phyloP scores from a whole-genome alignment of 768 basidiomycete species.

The Dentipellis fragilis region DNA sequence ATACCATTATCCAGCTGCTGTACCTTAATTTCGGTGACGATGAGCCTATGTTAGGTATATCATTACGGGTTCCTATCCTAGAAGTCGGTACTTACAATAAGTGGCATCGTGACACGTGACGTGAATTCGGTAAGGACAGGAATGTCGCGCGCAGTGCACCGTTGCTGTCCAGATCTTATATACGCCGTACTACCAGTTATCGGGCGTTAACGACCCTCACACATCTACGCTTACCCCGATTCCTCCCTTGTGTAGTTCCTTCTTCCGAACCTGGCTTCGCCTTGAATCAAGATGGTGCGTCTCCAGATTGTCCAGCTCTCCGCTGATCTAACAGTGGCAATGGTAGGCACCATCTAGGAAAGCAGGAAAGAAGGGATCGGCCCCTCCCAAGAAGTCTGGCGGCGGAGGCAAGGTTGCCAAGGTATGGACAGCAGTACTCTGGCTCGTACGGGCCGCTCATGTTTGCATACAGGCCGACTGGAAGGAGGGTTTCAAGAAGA shows the following conservation, averaged over 20 bases:
- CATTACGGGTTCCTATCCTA: no score
- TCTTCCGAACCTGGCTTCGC: not conserved
- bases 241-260: not conserved
- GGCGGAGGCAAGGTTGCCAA: constrained; percentile 58
- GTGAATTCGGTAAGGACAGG: not conserved
- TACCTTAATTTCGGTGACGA: not conserved
- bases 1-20: not conserved
- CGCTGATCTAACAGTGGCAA: not conserved
- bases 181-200: not conserved
- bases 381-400: constrained; percentile 51
- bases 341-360: constrained; percentile 1
- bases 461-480: constrained; percentile 72
- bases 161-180: not conserved
- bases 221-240: not conserved
- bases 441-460: not conserved
- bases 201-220: not conserved
- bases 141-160: not conserved
- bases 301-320: not conserved
- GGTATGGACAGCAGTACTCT: constrained; percentile 27
- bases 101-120: not conserved
- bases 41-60: no score
- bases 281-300: not conserved
- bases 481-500: constrained; percentile 99
- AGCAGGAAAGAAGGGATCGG: constrained; percentile 37
- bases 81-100: not conserved